Conservation (phyloP, 192 early-diverging fungal species). For the Rhizoclosmatium globosum region DNA sequence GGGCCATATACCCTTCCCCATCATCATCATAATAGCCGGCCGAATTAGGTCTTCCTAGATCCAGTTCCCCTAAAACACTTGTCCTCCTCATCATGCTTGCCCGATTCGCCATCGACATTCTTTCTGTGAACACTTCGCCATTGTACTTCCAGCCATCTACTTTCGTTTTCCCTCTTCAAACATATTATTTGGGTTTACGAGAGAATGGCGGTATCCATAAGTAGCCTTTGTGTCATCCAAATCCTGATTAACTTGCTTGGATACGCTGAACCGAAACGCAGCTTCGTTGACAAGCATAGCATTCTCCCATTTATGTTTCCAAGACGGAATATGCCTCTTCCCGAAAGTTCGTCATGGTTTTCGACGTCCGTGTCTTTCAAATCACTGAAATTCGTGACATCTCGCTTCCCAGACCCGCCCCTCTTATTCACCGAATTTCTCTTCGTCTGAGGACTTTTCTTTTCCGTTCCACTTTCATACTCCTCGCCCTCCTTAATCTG, state of each 20-base stretch:
- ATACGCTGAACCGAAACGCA: neutral
- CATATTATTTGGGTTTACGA: constrained; percentile 1
- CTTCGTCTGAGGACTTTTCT: neutral
- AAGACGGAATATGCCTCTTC: neutral
- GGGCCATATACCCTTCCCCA: neutral
- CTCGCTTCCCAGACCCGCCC: neutral
- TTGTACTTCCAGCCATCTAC: neutral
- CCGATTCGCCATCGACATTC: neutral
- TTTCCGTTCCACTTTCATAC: neutral
- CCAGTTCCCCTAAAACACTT: neutral
- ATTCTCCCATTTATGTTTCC: neutral
- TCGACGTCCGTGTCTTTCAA: neutral
- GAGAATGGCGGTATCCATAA: neutral
- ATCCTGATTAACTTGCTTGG: neutral
- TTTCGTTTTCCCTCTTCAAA: neutral
- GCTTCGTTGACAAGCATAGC: constrained; percentile 5
- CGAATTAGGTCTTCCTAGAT: neutral
- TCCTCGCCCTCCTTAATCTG: neutral
- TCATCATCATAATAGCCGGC: neutral
- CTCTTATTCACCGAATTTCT: neutral
- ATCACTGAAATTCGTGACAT: neutral
- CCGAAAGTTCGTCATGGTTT: neutral
- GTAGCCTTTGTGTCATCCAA: neutral
- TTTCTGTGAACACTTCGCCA: constrained; percentile 2
- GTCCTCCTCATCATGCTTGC: neutral